These are phyloP conservation scores for Darksidea phi DNA, from an alignment of 495 filamentous ascomycete genomes.

Conservation along the genomic window DNA sequence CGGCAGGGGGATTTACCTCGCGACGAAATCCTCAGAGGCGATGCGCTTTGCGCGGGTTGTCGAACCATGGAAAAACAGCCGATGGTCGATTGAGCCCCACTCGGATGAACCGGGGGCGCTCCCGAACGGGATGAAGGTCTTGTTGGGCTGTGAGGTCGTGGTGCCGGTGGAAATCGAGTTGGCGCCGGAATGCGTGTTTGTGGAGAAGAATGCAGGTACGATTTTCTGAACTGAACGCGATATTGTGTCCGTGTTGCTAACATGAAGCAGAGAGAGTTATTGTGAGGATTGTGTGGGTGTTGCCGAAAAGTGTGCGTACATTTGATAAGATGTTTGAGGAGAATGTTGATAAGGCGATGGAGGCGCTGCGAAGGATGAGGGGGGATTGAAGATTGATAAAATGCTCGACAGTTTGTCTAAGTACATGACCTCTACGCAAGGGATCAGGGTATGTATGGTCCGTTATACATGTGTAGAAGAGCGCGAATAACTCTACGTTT, in stretches of 20 bases:
- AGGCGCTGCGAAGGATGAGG: slow-evolving; percentile 3
- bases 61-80: background rate
- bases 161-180: background rate
- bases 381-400: slow-evolving; percentile 1
- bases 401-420: no score
- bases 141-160: slow-evolving; percentile 23
- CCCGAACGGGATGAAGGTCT: background rate
- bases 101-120: background rate
- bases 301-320: background rate
- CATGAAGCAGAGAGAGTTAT: no score
- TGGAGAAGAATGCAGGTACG: slow-evolving; percentile 13
- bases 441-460: no score
- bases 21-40: background rate
- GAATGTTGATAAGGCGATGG: slow-evolving; percentile 7
- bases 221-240: no score
- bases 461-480: no score
- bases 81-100: background rate
- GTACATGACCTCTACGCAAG: no score
- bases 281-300: slow-evolving; percentile 18
- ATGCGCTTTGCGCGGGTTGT: background rate
- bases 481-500: no score
- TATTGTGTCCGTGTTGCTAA: no score
- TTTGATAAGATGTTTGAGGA: background rate
- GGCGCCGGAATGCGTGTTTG: slow-evolving; percentile 1
- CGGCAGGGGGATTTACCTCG: slow-evolving; percentile 22